Percentiles rank a stretch among this genome's conserved stretches.
These are phyloP conservation scores for Rhodotorula graminis DNA, from an alignment of 768 basidiomycete genomes.

Conservation along the genomic window DNA sequence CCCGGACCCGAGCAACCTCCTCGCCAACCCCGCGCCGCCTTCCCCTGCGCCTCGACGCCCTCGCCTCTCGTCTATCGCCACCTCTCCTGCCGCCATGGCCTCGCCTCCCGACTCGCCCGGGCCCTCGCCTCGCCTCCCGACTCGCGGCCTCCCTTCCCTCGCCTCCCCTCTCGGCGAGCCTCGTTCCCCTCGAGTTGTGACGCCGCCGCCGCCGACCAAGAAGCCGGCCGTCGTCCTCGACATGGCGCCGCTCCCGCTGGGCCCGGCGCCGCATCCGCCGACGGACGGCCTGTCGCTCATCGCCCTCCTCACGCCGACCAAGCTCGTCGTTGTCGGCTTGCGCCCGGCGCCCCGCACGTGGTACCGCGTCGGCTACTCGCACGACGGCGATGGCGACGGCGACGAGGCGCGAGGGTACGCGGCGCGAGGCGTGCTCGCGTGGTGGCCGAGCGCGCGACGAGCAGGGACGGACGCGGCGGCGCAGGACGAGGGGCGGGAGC, in stretches of 20 bases:
- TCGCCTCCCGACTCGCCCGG: constrained; percentile 51
- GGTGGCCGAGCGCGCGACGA: constrained; percentile 64
- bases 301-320: constrained; percentile 80
- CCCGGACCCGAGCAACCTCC: constrained; percentile 52
- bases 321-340: constrained; percentile 86
- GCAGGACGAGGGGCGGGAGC: background rate
- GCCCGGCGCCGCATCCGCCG: constrained; percentile 60
- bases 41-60: background rate
- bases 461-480: constrained; percentile 41
- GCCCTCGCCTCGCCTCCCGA: background rate
- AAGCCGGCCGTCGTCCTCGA: constrained; percentile 61
- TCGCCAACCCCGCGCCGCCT: constrained; percentile 8
- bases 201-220: constrained; percentile 7
- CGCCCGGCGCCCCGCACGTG: constrained; percentile 89
- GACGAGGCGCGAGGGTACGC: constrained; percentile 58
- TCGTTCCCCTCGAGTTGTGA: constrained; percentile 32
- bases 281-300: constrained; percentile 75
- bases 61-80: constrained; percentile 22
- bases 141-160: background rate
- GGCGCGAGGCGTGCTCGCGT: constrained; percentile 63
- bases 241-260: constrained; percentile 76
- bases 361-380: constrained; percentile 50
- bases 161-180: constrained; percentile 2
- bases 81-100: constrained; percentile 9
- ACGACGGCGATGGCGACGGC: constrained; percentile 6